phyloP scores from a whole-genome alignment of 257 asterid genomes.

The Nyctanthes arbortristis region DNA sequence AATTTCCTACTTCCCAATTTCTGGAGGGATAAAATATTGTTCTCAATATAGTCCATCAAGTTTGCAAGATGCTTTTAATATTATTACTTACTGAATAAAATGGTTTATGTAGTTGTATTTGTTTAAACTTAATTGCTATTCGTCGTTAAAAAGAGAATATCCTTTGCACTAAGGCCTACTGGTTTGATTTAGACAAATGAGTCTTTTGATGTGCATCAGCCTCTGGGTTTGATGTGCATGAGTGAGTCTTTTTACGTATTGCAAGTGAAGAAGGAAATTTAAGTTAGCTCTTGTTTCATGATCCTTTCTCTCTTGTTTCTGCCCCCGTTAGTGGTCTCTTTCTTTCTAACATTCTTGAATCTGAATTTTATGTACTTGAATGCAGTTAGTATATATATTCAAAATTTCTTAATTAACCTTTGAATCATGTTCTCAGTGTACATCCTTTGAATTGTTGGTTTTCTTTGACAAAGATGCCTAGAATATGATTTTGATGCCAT shows the following conservation, averaged over 20 bases:
- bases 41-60: not conserved
- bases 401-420: not conserved
- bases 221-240: not conserved
- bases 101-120: not conserved
- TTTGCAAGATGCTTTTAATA: not conserved
- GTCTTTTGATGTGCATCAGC: not conserved
- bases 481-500: conserved; percentile 5
- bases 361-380: conserved; percentile 2
- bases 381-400: not conserved
- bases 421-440: not conserved
- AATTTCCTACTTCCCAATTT: not conserved
- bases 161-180: too few relatives aligned
- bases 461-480: conserved; percentile 1
- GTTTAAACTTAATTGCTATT: not conserved
- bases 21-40: not conserved
- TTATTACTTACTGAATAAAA: not conserved
- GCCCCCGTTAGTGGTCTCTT: not conserved
- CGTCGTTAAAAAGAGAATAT: too few relatives aligned
- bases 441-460: conserved; percentile 7
- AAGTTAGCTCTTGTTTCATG: not conserved
- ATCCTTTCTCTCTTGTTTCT: not conserved
- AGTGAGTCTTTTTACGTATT: conserved; percentile 3
- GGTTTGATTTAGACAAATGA: too few relatives aligned
- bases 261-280: not conserved
- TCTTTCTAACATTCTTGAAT: not conserved